phyloP scores from a whole-genome alignment of 495 filamentous ascomycete genomes.

The Parmelia sp. region DNA sequence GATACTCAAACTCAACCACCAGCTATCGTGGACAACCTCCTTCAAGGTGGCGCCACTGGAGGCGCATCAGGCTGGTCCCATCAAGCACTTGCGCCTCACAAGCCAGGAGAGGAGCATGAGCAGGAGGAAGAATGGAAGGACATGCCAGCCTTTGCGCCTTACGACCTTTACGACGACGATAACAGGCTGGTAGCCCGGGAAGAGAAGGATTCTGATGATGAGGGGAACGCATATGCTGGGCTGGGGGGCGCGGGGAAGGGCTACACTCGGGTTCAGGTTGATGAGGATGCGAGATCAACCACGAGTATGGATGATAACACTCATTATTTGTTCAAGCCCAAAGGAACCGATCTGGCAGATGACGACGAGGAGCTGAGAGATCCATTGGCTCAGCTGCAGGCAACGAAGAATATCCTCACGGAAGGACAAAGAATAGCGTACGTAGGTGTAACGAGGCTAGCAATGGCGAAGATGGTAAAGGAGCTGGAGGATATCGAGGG shows the following conservation, averaged over 20 bases:
- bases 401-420: slow-evolving; percentile 91
- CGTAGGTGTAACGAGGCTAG: slow-evolving; percentile 77
- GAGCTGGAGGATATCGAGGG: slow-evolving; percentile 53
- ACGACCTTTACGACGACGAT: slow-evolving; percentile 93
- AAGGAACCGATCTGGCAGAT: slow-evolving; percentile 52
- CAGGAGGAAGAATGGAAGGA: slow-evolving; percentile 73
- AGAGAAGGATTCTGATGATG: slow-evolving; percentile 61
- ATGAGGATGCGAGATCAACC: slow-evolving; percentile 87
- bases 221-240: slow-evolving; percentile 63
- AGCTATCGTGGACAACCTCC: slow-evolving; percentile 18
- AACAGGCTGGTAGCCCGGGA: slow-evolving; percentile 78
- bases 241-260: slow-evolving; percentile 87
- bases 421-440: slow-evolving; percentile 96
- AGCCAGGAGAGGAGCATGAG: slow-evolving; percentile 43
- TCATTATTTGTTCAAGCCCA: slow-evolving; percentile 81
- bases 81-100: slow-evolving; percentile 63
- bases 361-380: slow-evolving; percentile 68
- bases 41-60: slow-evolving; percentile 18
- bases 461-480: slow-evolving; percentile 67
- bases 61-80: slow-evolving; percentile 84
- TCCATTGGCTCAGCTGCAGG: slow-evolving; percentile 81
- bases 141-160: slow-evolving; percentile 88
- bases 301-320: slow-evolving; percentile 98
- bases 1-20: not conserved
- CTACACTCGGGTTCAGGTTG: slow-evolving; percentile 86